These are phyloP conservation scores for Isabelozyma rhagii DNA, from an alignment of 805 yeast species.

Conservation along the genomic window DNA sequence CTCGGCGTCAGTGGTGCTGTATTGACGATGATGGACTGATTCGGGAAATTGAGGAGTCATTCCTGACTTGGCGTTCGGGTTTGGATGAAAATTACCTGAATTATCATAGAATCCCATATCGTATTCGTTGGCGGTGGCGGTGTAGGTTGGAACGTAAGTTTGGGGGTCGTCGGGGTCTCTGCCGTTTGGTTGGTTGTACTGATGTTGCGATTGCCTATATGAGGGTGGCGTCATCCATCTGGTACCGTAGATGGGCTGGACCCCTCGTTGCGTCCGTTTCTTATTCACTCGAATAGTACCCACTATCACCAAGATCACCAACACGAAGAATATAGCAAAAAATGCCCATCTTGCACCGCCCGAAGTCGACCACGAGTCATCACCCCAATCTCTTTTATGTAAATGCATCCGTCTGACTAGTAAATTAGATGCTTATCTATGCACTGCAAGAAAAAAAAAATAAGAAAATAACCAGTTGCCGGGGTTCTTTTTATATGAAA, in stretches of 20 bases:
- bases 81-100: slow-evolving; percentile 45
- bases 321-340: slow-evolving; percentile 57
- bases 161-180: slow-evolving; percentile 40
- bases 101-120: slow-evolving; percentile 79
- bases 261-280: slow-evolving; percentile 46
- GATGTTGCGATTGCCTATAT: slow-evolving; percentile 63
- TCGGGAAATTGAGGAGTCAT: slow-evolving; percentile 13
- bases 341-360: slow-evolving; percentile 60
- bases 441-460: no score
- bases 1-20: slow-evolving; percentile 10
- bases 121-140: slow-evolving; percentile 60
- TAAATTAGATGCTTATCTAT: no score
- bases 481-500: no score
- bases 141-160: slow-evolving; percentile 63
- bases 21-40: slow-evolving; percentile 18
- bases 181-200: slow-evolving; percentile 42
- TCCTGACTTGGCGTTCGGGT: slow-evolving; percentile 25
- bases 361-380: slow-evolving; percentile 10
- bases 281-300: slow-evolving; percentile 56
- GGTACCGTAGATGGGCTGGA: slow-evolving; percentile 68
- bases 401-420: no score
- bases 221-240: slow-evolving; percentile 88
- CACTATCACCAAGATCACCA: slow-evolving; percentile 43
- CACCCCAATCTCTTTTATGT: slow-evolving; percentile 10
- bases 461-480: no score